Evolutionary conservation across 2,329 filamentous ascomycete genomes (phyloP).

Genomic region (Aaosphaeria arxii): DNA sequence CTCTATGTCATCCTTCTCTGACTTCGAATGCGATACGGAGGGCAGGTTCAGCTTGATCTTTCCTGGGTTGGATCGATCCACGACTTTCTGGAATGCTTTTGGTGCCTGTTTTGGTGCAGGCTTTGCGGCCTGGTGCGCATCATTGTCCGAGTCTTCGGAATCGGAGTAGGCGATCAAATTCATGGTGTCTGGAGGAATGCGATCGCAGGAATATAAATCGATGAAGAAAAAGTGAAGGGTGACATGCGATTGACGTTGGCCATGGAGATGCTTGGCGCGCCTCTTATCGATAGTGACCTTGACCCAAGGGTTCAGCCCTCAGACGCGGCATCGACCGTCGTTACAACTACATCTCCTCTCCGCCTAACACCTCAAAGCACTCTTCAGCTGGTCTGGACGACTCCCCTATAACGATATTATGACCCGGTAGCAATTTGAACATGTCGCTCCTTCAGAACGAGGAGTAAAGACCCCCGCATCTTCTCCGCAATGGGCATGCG

Average conservation of each 20-base stretch:
- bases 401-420: conserved; percentile 12
- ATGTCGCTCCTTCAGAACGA: conserved; percentile 47
- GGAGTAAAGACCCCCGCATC: conserved; percentile 32
- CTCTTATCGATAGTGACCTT: too few relatives aligned
- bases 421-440: conserved; percentile 11
- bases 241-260: too few relatives aligned
- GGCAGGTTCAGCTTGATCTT: conserved; percentile 83
- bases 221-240: too few relatives aligned
- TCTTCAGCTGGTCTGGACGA: conserved; percentile 33
- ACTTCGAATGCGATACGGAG: conserved; percentile 44
- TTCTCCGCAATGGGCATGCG: conserved; percentile 2
- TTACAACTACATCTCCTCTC: not conserved
- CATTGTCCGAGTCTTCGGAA: conserved; percentile 67
- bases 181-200: conserved; percentile 48
- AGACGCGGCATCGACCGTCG: too few relatives aligned
- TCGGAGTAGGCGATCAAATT: conserved; percentile 81
- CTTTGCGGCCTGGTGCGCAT: conserved; percentile 39
- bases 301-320: too few relatives aligned
- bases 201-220: not conserved
- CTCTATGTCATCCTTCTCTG: conserved; percentile 40
- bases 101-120: conserved; percentile 35
- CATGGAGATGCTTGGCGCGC: too few relatives aligned
- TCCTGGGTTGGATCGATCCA: conserved; percentile 75
- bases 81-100: conserved; percentile 71
- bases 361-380: not conserved